Base-by-base conservation (phyloP, 2,329 filamentous ascomycete species). In the Lasiodiplodia gonubiensis region DNA sequence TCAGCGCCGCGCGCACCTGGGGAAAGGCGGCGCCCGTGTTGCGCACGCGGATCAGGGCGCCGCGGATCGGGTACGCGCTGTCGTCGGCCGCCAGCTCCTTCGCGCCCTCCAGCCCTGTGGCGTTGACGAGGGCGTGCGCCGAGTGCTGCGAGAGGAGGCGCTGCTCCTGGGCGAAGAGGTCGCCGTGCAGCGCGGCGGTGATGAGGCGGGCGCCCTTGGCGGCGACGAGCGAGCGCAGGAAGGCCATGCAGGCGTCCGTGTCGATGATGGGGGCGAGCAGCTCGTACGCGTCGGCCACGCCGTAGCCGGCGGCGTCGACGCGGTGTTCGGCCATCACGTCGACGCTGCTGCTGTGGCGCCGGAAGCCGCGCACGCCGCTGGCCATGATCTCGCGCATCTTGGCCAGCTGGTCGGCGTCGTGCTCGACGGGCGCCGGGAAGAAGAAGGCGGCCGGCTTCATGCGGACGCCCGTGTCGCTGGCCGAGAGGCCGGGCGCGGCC, bases 201-300 rank as follows among this genome's bases (percentile, higher is more conserved):
- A 79, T 73, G 21, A 81, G 69, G 14, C 68, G 69, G 7, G 80
- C 80, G 16, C 82, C 82, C 68, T 84, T 84, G 51, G 71, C 70
- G 35, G 76, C 69, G 27, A 84, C 79, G 1, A 83, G 76, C 39
- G 73, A 71, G 69, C 76, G 81, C 59, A 83, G 72, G 73, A 77
- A 83, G 25, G 70, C 69, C 80, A 83, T 84, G 35, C 77, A 77
- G 49, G 75, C 70, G 69, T 84, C 81, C 0, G 82, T 83, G 70
- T 84, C 81, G 68, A 84, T 83, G 64, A 83, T 74, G 0, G 81
- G 82, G 1, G 81, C 78, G 54, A 81, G 72, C 60, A 81, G 72
- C 68, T 83, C 79, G 69, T 83, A 84, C 5, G 81, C 82, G 42
- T 84, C 80, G 4, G 80, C 76, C 14, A 75, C 77, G 10, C 78